These are phyloP conservation scores for Alternaria consortialis DNA, from an alignment of 2,329 filamentous ascomycete genomes.

Conservation along the genomic window DNA sequence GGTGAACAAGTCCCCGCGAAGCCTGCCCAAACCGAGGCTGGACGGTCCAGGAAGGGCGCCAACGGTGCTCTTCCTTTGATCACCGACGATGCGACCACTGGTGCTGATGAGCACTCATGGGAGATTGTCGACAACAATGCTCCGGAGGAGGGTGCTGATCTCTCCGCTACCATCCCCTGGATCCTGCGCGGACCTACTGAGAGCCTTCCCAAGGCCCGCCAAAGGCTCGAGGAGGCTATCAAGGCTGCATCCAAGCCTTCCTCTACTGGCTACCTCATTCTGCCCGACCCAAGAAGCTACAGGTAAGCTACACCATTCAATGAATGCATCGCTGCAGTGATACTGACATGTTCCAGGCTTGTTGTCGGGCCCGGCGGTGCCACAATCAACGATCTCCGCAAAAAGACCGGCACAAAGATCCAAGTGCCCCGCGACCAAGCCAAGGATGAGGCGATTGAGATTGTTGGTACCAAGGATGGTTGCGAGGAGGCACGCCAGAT, in stretches of 20 bases:
- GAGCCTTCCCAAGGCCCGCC: slow-evolving; percentile 81
- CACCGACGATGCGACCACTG: slow-evolving; percentile 74
- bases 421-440: slow-evolving; percentile 86
- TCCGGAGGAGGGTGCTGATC: slow-evolving; percentile 61
- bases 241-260: slow-evolving; percentile 74
- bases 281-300: slow-evolving; percentile 90
- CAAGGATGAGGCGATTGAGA: slow-evolving; percentile 84
- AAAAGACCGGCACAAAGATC: slow-evolving; percentile 91
- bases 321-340: background rate
- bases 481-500: slow-evolving; percentile 88
- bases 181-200: slow-evolving; percentile 82
- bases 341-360: slow-evolving; percentile 59
- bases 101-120: slow-evolving; percentile 78
- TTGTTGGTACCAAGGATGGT: slow-evolving; percentile 79
- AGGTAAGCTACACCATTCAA: slow-evolving; percentile 39
- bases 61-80: slow-evolving; percentile 84
- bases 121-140: slow-evolving; percentile 74
- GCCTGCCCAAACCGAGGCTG: slow-evolving; percentile 62
- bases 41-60: slow-evolving; percentile 59
- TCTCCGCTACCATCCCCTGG: slow-evolving; percentile 78
- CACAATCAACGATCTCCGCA: slow-evolving; percentile 92
- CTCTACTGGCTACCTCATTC: slow-evolving; percentile 83
- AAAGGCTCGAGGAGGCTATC: slow-evolving; percentile 75
- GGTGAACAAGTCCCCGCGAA: slow-evolving; percentile 79
- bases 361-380: slow-evolving; percentile 89